Evolutionary conservation across 768 basidiomycete species (phyloP).

Genomic region (Lentinula raphanica): DNA sequence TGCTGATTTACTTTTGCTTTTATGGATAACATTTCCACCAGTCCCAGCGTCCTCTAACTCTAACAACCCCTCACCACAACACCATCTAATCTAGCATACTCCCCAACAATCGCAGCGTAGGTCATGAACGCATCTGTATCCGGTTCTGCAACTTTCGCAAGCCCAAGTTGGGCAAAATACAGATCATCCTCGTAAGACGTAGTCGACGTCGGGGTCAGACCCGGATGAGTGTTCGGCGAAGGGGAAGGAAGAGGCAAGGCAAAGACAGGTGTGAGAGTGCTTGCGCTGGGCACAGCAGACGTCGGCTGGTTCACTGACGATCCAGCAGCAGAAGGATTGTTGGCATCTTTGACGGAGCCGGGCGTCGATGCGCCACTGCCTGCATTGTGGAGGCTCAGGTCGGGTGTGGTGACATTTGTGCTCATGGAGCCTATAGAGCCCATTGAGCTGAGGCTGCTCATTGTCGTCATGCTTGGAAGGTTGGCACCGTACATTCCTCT

Average conservation of each 20-base stretch:
- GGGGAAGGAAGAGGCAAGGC: neutral
- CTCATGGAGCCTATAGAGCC: neutral
- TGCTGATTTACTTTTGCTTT: neutral
- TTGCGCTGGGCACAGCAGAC: neutral
- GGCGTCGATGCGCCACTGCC: neutral
- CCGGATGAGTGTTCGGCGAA: neutral
- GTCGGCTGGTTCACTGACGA: neutral
- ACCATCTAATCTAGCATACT: constrained; percentile 74
- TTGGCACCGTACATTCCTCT: neutral
- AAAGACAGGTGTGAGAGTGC: neutral
- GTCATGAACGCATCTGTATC: constrained; percentile 82
- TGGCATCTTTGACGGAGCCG: neutral
- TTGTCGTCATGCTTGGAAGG: neutral
- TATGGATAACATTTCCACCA: neutral
- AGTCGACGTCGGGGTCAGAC: neutral
- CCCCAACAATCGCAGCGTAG: constrained; percentile 81
- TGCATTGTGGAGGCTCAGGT: neutral
- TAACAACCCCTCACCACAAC: constrained; percentile 74
- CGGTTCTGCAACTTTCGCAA: constrained; percentile 79
- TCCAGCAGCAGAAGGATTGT: neutral
- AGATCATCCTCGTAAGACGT: constrained; percentile 1
- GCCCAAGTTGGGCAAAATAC: constrained; percentile 51
- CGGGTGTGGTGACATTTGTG: neutral
- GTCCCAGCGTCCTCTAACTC: constrained; percentile 16
- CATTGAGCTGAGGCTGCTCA: neutral